These are phyloP conservation scores for Wickerhamiella shivajii DNA, from an alignment of 805 yeast species.

Conservation along the genomic window DNA sequence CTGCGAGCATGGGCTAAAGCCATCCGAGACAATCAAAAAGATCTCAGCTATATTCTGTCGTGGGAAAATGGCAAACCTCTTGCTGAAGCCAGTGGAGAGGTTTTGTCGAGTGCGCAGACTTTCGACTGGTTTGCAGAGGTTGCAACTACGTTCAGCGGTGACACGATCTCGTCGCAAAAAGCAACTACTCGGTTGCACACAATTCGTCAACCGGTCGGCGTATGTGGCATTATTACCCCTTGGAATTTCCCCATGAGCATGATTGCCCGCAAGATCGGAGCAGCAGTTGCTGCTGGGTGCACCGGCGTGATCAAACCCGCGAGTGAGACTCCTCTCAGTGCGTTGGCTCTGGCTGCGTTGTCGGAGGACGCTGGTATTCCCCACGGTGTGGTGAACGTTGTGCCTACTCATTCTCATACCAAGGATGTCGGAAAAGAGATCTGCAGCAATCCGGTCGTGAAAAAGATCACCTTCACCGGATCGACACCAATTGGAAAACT, in stretches of 20 bases:
- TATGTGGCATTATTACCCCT: slow-evolving; percentile 64
- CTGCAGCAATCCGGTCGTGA: slow-evolving; percentile 40
- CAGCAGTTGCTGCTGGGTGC: slow-evolving; percentile 71
- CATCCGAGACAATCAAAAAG: slow-evolving; percentile 43
- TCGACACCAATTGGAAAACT: slow-evolving; percentile 60
- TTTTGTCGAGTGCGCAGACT: slow-evolving; percentile 52
- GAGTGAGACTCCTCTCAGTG: slow-evolving; percentile 57
- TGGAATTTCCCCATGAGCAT: slow-evolving; percentile 78
- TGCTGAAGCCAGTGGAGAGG: slow-evolving; percentile 60
- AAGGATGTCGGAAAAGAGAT: slow-evolving; percentile 39
- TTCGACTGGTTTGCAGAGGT: slow-evolving; percentile 78
- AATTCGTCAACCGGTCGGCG: slow-evolving; percentile 65
- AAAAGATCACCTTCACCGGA: slow-evolving; percentile 65
- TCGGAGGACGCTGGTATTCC: slow-evolving; percentile 59
- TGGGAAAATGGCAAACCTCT: slow-evolving; percentile 64
- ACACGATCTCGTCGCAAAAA: slow-evolving; percentile 41
- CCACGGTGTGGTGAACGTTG: slow-evolving; percentile 49
- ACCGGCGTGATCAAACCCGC: slow-evolving; percentile 68
- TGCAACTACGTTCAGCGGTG: slow-evolving; percentile 61
- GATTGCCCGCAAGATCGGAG: slow-evolving; percentile 62
- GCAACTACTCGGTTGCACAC: slow-evolving; percentile 37
- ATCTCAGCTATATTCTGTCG: slow-evolving; percentile 48
- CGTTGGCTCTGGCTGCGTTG: slow-evolving; percentile 49
- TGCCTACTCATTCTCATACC: slow-evolving; percentile 29
- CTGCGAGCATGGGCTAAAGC: slow-evolving; percentile 39